Base-by-base conservation (phyloP, 768 basidiomycete genomes). In the Lactarius tabidus region DNA sequence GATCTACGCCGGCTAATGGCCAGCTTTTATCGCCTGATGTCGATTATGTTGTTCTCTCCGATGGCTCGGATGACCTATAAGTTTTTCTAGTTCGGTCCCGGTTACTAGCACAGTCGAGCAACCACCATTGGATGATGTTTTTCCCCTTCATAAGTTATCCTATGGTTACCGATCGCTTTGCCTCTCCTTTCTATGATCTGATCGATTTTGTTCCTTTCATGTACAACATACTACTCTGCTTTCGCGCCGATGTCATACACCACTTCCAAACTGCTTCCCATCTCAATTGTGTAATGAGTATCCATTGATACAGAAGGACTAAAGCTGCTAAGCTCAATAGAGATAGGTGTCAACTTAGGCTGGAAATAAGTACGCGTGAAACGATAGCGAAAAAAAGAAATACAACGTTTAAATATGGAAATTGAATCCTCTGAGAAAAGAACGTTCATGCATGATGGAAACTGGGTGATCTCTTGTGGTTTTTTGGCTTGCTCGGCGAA, bases 11-110 rank as follows among this genome's bases (percentile, higher is more conserved):
- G 1, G 63, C 53, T 6, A 59, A 53, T 33, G n/a, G 39, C 61
- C 57, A 43, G 20, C 29, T 61, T 45, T 55, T 59, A 14, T 58
- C 67, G 17, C 73, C 68, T 8, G 75, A 79, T 7, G 74, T 82
- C 68, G 88, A 90, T 66, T 91, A 89, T 71, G 88, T 90, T 17
- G 79, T 91, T 62, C 74, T 91, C 64, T 91, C 89, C 68, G 90
- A 90, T 71, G 85, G 85, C 66, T 79, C 78, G 38, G 84, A 82
- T 45, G 82, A 84, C 36, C 75, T 70, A n/a, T 69, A 35, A 55
- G 23, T 14, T 17, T 36, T 36, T 36, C 29, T 39, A 51, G 55
- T 17, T 20, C 23, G 6, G 45, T 45, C 9, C 12, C 35, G 12
- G 38, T 41, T 48, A 23, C 36, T 23, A 29, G 15, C 12, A 38